Evolutionary conservation across 345 rosid species (phyloP).

Genomic region (Citrus inodora): DNA sequence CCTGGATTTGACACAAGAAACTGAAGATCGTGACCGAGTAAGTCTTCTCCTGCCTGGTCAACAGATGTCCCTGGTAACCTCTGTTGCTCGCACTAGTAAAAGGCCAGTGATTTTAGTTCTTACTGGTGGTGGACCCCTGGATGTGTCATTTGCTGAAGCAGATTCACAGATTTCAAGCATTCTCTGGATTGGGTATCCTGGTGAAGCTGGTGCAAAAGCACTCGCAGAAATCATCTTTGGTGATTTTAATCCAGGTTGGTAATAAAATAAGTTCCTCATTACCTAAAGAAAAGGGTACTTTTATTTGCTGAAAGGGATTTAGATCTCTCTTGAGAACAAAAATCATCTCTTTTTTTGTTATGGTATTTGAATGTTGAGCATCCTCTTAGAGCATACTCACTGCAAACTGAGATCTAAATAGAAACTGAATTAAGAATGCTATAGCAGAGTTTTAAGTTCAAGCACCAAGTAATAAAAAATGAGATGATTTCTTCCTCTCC

Average conservation of each 20-base stretch:
- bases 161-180: slow-evolving; percentile 64
- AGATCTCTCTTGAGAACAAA: background rate
- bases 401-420: background rate
- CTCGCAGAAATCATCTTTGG: slow-evolving; percentile 82
- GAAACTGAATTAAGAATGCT: slow-evolving; percentile 1
- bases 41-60: slow-evolving; percentile 90
- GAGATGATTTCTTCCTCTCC: background rate
- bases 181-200: slow-evolving; percentile 91
- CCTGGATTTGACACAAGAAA: slow-evolving; percentile 81
- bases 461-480: background rate
- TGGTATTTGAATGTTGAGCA: slow-evolving; percentile 6
- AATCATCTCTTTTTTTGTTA: background rate
- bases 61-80: slow-evolving; percentile 63
- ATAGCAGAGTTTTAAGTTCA: background rate
- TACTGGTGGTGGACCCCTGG: slow-evolving; percentile 93
- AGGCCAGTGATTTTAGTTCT: slow-evolving; percentile 80
- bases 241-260: slow-evolving; percentile 80
- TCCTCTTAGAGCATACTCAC: background rate
- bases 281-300: background rate
- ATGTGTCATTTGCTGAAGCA: slow-evolving; percentile 66
- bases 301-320: background rate
- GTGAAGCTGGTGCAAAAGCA: slow-evolving; percentile 87
- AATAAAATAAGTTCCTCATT: background rate
- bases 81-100: slow-evolving; percentile 58
- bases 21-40: slow-evolving; percentile 77